Conservation (phyloP, 2,329 filamentous ascomycete genomes). For the Calcarisporium arbuscula region DNA sequence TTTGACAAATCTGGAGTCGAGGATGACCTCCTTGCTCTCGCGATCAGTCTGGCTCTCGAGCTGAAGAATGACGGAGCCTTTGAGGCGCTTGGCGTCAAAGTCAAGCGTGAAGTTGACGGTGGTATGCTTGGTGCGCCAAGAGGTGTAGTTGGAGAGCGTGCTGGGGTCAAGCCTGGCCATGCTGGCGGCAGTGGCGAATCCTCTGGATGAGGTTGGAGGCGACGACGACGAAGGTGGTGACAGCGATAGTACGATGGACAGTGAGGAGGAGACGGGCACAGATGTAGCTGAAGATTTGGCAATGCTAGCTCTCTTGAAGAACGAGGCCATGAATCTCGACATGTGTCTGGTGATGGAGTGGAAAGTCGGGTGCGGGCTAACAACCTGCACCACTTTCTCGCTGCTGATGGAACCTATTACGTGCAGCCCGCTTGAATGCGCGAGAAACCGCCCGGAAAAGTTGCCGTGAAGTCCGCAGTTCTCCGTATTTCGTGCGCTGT, state of each 20-base stretch:
- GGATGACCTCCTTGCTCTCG: conserved; percentile 67
- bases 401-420: no score
- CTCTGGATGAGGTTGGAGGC: conserved; percentile 8
- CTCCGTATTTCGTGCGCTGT: no score
- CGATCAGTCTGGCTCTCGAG: conserved; percentile 71
- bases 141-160: conserved; percentile 86
- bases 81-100: conserved; percentile 71
- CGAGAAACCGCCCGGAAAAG: no score
- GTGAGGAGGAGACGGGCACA: no score
- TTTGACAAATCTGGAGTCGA: conserved; percentile 82
- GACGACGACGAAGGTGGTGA: neutral
- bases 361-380: no score
- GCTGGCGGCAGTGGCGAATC: conserved; percentile 23
- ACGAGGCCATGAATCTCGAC: no score
- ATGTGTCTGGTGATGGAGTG: no score
- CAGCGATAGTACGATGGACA: neutral
- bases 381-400: no score
- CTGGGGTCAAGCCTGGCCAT: conserved; percentile 66
- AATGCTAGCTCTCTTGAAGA: no score
- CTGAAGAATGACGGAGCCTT: conserved; percentile 69
- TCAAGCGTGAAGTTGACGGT: conserved; percentile 75
- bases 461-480: no score
- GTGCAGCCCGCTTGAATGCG: no score
- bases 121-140: conserved; percentile 80
- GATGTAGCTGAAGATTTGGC: no score